Evolutionary conservation across 2,329 filamentous ascomycete genomes (phyloP), one percentile per base, ranked within the genome.

Genomic region (Coniochaeta sp.): DNA sequence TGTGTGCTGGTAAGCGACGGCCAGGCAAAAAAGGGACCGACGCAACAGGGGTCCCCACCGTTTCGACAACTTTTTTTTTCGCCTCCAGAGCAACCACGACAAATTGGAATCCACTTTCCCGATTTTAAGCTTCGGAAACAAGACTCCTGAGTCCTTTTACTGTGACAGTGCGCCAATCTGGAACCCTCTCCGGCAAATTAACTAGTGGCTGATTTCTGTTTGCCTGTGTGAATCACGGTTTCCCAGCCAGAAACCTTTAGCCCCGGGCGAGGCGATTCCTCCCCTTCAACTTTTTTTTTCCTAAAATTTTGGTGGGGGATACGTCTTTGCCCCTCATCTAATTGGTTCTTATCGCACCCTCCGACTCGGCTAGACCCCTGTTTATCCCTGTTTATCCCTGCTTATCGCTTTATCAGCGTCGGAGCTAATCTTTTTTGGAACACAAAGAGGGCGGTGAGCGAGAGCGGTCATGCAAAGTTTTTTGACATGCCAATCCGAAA

Each of bases 361-460:
- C 53, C 57, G 53, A 54, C 52, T 51, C 52, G 53, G 51, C 24
- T 26, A 28, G 32, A 56, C 51, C 54, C 54, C 51, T 56, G 53
- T 52, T 51, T 51, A 50, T 54, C 55, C 53, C 18, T 46, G 24
- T 14, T 33, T 48, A 58, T 57, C 52, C 55, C 54, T 54, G 54
- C 59, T 64, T 63, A 64, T 64, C 61, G 57, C 58, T 58, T 61
- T 60, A 61, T 63, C 58, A 58, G 48, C 26, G 30, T 31, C 50
- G 38, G 42, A 51, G 55, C 58, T 59, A 60, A 30, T 53, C 55
- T 1, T 8, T 57, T 53, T 3, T 45, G 61, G 60, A 9, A 22
- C 16, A 9, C 32, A 32, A 50, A 49, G 53, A 63, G 52, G 62
- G 62, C 62, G 62, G 62, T 64, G 61, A 63, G 56, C 45, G 50